These are phyloP conservation scores for Boechera stricta DNA, from an alignment of 345 rosid species.

Conservation along the genomic window DNA sequence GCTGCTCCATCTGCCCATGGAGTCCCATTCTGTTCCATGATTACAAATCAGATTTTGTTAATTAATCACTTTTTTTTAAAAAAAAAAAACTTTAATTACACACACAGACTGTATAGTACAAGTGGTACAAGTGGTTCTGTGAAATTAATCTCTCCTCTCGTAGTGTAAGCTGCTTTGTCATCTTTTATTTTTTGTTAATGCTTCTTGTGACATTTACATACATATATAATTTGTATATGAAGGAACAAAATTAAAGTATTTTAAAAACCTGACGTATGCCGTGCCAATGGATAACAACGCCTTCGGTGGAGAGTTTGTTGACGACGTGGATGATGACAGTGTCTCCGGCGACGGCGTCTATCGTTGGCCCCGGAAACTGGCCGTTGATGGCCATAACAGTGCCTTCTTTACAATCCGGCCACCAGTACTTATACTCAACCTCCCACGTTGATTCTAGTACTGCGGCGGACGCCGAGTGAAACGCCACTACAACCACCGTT, in stretches of 20 bases:
- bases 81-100: neutral
- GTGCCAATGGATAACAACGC: constrained; percentile 94
- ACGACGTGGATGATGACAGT: constrained; percentile 60
- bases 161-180: constrained; percentile 3
- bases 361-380: constrained; percentile 87
- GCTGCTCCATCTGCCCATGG: constrained; percentile 97
- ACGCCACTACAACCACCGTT: constrained; percentile 21
- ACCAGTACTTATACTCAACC: constrained; percentile 62
- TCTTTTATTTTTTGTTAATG: neutral
- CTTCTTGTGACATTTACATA: neutral
- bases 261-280: constrained; percentile 77
- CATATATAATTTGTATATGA: neutral
- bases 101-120: neutral
- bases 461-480: constrained; percentile 26
- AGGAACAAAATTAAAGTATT: neutral
- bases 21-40: constrained; percentile 51
- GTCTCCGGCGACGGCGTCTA: constrained; percentile 67
- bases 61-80: neutral
- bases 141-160: no score
- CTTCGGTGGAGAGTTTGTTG: constrained; percentile 75
- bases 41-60: neutral
- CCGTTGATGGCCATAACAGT: constrained; percentile 79
- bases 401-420: constrained; percentile 75
- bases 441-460: constrained; percentile 60
- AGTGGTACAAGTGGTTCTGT: neutral